Conservation (phyloP, 495 filamentous ascomycete species). For the Eremomyces bilateralis region DNA sequence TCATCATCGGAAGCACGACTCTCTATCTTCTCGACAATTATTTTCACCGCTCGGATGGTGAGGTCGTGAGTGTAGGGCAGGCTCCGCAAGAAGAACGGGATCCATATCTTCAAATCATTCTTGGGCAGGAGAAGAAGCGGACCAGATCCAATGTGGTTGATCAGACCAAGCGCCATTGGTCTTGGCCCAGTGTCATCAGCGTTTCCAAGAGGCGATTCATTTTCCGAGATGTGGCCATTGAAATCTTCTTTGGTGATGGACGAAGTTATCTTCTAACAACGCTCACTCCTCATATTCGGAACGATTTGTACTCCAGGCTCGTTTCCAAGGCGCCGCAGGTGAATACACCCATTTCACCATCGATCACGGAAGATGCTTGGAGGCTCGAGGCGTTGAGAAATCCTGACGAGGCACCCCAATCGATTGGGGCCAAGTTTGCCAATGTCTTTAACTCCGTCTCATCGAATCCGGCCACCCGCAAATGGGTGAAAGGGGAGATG, state of each 20-base stretch:
- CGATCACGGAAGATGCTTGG: conserved; percentile 51
- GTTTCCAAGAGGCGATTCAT: conserved; percentile 92
- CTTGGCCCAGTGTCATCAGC: conserved; percentile 82
- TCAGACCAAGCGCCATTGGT: conserved; percentile 74
- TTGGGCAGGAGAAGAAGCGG: conserved; percentile 46
- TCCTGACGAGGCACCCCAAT: conserved; percentile 59
- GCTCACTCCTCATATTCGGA: conserved; percentile 44
- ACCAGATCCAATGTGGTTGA: conserved; percentile 28
- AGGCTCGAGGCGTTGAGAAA: conserved; percentile 66
- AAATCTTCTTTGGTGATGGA: conserved; percentile 92
- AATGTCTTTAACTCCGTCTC: conserved; percentile 64
- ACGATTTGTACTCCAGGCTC: conserved; percentile 57
- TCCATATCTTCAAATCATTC: conserved; percentile 82
- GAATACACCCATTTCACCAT: conserved; percentile 25
- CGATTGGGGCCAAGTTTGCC: conserved; percentile 79
- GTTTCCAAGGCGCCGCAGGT: conserved; percentile 60
- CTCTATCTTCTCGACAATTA: conserved; percentile 90
- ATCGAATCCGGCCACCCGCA: conserved; percentile 63
- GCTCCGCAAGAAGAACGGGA: conserved; percentile 83
- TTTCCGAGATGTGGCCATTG: conserved; percentile 84
- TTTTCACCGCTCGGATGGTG: conserved; percentile 82
- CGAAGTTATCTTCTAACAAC: conserved; percentile 83
- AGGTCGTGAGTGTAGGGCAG: conserved; percentile 90
- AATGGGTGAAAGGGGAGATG: conserved; percentile 84
- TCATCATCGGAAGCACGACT: conserved; percentile 80